Evolutionary conservation across 257 asterid genomes (phyloP).

Genomic region (Fraxinus anomala): DNA sequence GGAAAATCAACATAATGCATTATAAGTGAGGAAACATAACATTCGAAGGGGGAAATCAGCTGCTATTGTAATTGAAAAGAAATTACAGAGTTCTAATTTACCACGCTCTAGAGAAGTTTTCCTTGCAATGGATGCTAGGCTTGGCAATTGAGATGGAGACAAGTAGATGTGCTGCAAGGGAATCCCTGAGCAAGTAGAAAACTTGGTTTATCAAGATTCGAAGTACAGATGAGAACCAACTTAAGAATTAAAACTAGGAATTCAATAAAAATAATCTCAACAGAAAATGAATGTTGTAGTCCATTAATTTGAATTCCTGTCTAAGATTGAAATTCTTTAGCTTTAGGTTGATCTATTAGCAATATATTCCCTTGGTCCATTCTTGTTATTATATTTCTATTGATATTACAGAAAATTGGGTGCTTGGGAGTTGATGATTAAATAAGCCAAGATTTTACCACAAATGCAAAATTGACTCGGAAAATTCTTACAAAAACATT

Average conservation of each 20-base stretch:
- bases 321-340: not conserved
- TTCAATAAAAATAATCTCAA: no score
- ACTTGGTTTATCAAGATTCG: not conserved
- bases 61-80: conserved; percentile 10
- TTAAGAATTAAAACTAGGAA: not conserved
- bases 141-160: conserved; percentile 58
- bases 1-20: not conserved
- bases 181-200: conserved; percentile 48
- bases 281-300: not conserved
- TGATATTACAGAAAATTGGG: no score
- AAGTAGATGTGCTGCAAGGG: conserved; percentile 49
- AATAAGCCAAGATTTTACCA: not conserved
- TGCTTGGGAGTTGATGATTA: not conserved
- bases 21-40: not conserved
- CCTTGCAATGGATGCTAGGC: conserved; percentile 41
- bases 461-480: no score
- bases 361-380: no score
- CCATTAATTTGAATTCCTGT: not conserved
- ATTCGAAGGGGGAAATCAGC: conserved; percentile 5
- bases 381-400: no score
- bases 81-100: conserved; percentile 28
- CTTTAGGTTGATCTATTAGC: not conserved
- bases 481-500: no score
- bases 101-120: conserved; percentile 51
- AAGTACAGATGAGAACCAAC: not conserved